A percentile compares a stretch with the other conserved stretches of the same genome.
These are phyloP conservation scores for Tricholoma matsutake DNA, from an alignment of 768 basidiomycete genomes.

Conservation along the genomic window DNA sequence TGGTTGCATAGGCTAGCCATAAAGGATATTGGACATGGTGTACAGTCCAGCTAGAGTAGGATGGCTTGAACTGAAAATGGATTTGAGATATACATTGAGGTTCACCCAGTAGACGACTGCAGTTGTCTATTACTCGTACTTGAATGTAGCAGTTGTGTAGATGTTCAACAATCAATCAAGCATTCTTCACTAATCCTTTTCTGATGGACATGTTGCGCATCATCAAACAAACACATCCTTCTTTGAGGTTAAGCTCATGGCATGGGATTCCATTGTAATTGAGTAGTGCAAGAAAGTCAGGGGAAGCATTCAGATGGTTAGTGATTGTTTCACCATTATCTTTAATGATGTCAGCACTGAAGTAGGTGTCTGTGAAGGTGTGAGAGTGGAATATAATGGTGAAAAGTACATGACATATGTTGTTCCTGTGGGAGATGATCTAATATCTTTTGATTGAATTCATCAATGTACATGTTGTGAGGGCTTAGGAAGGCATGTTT, in stretches of 20 bases:
- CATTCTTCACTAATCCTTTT: conserved; percentile 3
- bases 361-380: neutral
- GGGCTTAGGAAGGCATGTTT: too few relatives aligned
- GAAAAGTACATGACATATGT: too few relatives aligned
- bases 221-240: neutral
- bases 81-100: conserved; percentile 9
- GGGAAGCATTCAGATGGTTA: too few relatives aligned
- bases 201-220: neutral
- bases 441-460: too few relatives aligned
- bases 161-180: neutral
- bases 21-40: conserved; percentile 5
- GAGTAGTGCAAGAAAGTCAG: neutral
- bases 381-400: too few relatives aligned
- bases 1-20: conserved; percentile 3
- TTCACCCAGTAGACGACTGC: neutral
- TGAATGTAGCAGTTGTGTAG: neutral
- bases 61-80: conserved; percentile 6
- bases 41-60: conserved; percentile 6
- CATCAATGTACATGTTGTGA: too few relatives aligned
- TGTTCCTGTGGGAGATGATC: too few relatives aligned
- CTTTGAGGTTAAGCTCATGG: neutral
- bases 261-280: neutral
- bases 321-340: neutral
- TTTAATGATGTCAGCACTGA: neutral
- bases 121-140: neutral